A percentile compares a stretch with the other conserved stretches of the same genome.
Evolutionary conservation across 768 basidiomycete genomes (phyloP).

Genomic region (Gymnopilus junonius): DNA sequence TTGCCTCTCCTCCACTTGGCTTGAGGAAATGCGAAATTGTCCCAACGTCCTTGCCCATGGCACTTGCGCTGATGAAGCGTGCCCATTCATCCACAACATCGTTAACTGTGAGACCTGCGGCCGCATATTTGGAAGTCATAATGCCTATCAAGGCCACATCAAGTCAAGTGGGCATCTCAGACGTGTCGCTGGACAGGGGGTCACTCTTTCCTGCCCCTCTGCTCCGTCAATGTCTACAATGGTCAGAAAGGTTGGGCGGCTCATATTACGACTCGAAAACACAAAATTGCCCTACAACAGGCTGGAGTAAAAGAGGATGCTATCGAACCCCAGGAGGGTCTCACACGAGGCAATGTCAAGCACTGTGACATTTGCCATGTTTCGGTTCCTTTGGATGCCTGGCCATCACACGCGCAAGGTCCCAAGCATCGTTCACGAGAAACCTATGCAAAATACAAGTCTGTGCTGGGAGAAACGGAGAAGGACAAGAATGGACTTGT

Average conservation of each 20-base stretch:
- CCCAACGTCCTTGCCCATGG: not conserved
- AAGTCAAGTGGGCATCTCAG: not conserved
- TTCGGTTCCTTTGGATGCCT: not conserved
- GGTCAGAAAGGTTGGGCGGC: not conserved
- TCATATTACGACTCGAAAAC: not conserved
- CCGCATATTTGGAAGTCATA: not conserved
- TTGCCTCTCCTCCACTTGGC: no score
- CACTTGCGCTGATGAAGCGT: not conserved
- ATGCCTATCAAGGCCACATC: not conserved
- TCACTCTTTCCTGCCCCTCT: not conserved
- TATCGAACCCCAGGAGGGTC: not conserved
- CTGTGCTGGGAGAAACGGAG: not conserved
- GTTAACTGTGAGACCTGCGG: not conserved
- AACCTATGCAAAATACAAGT: not conserved
- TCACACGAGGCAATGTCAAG: not conserved
- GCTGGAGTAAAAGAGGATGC: not conserved
- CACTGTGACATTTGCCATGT: constrained; percentile 1
- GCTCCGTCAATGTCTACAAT: not conserved
- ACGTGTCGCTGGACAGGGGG: not conserved
- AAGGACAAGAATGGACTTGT: constrained; percentile 4
- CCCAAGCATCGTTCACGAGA: not conserved
- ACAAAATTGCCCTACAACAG: not conserved
- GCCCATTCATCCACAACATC: not conserved
- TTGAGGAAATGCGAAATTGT: not conserved
- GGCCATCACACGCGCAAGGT: not conserved